Evolutionary conservation across 179 eudicot species (phyloP), one percentile per base, ranked within the genome.

Genomic region (Corrigiola litoralis): DNA sequence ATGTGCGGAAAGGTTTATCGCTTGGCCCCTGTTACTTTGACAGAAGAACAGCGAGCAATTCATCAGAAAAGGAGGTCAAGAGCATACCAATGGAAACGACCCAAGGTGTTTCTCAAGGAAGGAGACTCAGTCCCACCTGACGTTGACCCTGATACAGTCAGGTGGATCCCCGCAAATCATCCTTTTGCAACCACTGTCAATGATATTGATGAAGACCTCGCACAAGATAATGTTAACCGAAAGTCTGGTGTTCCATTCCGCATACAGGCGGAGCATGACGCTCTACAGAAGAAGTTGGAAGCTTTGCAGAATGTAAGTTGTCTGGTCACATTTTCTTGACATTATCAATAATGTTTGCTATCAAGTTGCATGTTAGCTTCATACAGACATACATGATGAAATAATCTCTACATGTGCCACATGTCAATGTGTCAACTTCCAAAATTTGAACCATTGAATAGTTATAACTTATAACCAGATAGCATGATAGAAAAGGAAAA

Each of bases 111-210:
- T 68, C 97, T 94, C 20, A 90, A 79, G 84, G 99, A 94, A 81
- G 99, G 99, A 45, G 99, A 94, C 72, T 70, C 95, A 23, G 27
- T 94, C 25, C 99, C 99, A 57, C 82, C 91, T 53, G 97, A 90
- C 77, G 96, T 90, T 58, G 99, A 94, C 71, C 97, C 95, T 38
- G 99, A 94, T 56, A 84, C 95, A 36, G 73, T 94, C 62, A 83
- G 99, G 68, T 94, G 99, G 99, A 90, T 94, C 72, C 99, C 99
- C 60, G 89, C 94, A 66, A 94, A 94, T 79, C 99, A 94, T 76
- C 99, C 99, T 57, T 94, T 94, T 85, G 99, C 97, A 42, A 90
- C 99, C 27, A 94, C 96, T 63, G 73, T 75, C 20, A 90, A 83
- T 68, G 99, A 94, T 73, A 83, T 94, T 58, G 94, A 86, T 74